Evolutionary conservation across 108 stramenopile species (phyloP).

Genomic region (Conticribra guillardii): DNA sequence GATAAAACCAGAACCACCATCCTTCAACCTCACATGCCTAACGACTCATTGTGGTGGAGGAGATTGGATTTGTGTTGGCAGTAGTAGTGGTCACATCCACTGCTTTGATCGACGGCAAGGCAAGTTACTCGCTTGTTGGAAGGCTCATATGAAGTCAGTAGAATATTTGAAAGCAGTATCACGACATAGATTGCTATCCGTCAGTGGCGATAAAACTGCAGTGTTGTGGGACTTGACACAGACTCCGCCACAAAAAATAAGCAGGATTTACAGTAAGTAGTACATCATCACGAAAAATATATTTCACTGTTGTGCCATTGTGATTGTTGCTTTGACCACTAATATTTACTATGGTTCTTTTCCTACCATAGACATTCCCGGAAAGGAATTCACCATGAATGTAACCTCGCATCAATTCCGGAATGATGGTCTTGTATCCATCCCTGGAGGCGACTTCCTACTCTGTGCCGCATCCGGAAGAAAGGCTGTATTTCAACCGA

Average conservation of each 20-base stretch:
- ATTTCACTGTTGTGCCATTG: too few species aligned
- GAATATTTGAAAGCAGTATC: constrained; percentile 31
- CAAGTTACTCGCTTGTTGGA: constrained; percentile 34
- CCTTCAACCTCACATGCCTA: constrained; percentile 35
- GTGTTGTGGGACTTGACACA: constrained; percentile 32
- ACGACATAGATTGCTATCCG: constrained; percentile 22
- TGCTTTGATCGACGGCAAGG: constrained; percentile 25
- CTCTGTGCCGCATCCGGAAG: constrained; percentile 25
- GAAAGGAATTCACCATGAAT: constrained; percentile 29
- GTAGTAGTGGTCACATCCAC: constrained; percentile 34
- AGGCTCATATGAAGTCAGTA: constrained; percentile 28
- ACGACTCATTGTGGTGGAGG: constrained; percentile 22
- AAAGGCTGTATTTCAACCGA: constrained; percentile 33
- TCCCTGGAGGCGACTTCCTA: constrained; percentile 30
- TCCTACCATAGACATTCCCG: constrained; percentile 23
- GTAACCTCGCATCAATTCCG: constrained; percentile 24
- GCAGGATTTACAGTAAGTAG: constrained; percentile 24
- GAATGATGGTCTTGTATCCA: constrained; percentile 31
- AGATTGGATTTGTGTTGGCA: constrained; percentile 34
- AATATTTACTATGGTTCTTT: background rate
- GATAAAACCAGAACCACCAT: background rate
- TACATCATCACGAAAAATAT: too few species aligned
- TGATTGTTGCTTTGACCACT: too few species aligned
- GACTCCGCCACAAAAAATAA: constrained; percentile 28
- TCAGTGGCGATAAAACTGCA: constrained; percentile 29